These are phyloP conservation scores for Herpotrichia juniperi DNA, from an alignment of 2,329 filamentous ascomycete species.

Conservation along the genomic window DNA sequence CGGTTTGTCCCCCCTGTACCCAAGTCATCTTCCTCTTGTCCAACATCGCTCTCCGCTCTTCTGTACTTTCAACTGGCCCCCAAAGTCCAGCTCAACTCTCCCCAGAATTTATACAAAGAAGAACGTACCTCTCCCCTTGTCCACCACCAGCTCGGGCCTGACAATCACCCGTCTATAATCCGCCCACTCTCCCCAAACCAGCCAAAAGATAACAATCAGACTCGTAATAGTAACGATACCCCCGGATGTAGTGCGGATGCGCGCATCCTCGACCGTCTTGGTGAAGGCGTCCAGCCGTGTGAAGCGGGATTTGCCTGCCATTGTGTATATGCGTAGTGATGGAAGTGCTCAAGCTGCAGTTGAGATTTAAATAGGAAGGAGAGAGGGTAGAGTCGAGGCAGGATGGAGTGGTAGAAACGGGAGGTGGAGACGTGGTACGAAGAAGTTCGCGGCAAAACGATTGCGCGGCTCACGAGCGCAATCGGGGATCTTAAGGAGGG, in stretches of 20 bases:
- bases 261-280: conserved; percentile 95
- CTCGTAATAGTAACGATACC: conserved; percentile 94
- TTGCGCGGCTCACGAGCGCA: neutral
- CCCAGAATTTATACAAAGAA: neutral
- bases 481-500: neutral
- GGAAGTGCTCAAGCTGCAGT: too few relatives aligned
- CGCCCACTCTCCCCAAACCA: conserved; percentile 93
- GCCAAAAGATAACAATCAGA: conserved; percentile 83
- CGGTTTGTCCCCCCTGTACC: neutral
- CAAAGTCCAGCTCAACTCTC: neutral
- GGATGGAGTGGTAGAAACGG: neutral
- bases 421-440: neutral
- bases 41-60: neutral
- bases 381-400: too few relatives aligned
- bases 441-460: neutral
- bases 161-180: conserved; percentile 89
- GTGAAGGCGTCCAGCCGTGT: conserved; percentile 98
- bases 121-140: conserved; percentile 84
- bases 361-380: too few relatives aligned
- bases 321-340: conserved; percentile 54
- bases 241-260: conserved; percentile 92
- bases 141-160: conserved; percentile 90
- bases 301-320: conserved; percentile 92
- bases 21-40: neutral
- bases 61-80: neutral